phyloP scores from a whole-genome alignment of 257 asterid genomes.

The Solanum etuberosum region DNA sequence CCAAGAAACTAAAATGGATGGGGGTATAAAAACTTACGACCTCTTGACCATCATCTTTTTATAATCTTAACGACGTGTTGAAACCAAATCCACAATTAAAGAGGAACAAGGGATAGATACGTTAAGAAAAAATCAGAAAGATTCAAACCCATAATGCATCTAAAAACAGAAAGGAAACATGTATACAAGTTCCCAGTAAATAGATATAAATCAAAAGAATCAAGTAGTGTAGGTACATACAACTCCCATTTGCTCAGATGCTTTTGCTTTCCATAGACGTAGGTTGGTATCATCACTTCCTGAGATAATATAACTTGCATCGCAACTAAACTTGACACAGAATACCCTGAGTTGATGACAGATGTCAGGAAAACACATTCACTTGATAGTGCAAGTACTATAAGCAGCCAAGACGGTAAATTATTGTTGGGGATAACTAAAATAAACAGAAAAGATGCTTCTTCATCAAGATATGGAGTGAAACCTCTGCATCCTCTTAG shows the following conservation, averaged over 20 bases:
- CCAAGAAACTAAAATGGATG: not conserved
- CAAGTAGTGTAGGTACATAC: slow-evolving; percentile 34
- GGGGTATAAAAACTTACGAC: not conserved
- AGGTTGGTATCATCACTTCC: slow-evolving; percentile 96
- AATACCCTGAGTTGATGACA: slow-evolving; percentile 54
- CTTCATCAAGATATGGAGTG: not conserved
- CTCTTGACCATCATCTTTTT: not conserved
- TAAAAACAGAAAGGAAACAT: not conserved
- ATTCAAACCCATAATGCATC: not conserved
- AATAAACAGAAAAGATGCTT: not conserved
- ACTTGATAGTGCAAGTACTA: not conserved
- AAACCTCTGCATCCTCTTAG: slow-evolving; percentile 99
- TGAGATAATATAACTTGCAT: slow-evolving; percentile 74
- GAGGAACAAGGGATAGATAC: not conserved
- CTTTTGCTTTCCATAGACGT: slow-evolving; percentile 97
- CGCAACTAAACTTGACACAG: slow-evolving; percentile 85
- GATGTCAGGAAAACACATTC: slow-evolving; percentile 6
- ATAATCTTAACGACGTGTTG: not conserved
- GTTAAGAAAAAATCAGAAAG: not conserved
- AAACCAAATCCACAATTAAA: not conserved
- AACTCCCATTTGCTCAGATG: slow-evolving; percentile 93
- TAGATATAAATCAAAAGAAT: not conserved
- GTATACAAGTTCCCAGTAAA: not conserved
- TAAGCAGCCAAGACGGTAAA: not conserved
- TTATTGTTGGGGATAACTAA: not conserved